Evolutionary conservation across 1,284 basidiomycete genomes (phyloP).

Genomic region (Uromyces viciae-fabae): DNA sequence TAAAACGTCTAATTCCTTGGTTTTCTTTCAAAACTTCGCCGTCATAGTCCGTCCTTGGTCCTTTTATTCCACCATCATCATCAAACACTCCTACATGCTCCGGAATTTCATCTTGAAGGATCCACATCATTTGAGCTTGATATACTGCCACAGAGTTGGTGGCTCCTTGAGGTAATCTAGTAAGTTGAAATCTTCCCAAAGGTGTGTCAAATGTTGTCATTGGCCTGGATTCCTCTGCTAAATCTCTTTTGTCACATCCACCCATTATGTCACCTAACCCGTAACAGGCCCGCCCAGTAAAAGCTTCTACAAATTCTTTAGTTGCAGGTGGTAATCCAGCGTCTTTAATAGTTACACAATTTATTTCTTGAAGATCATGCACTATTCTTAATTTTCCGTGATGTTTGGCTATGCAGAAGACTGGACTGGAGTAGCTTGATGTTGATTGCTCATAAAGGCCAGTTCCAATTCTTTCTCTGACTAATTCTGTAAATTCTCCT

Average conservation of each 20-base stretch:
- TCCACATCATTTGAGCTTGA: conserved; percentile 26
- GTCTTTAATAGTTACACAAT: conserved; percentile 19
- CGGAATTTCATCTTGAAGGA: conserved; percentile 15
- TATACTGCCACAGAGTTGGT: conserved; percentile 20
- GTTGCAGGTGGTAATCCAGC: neutral
- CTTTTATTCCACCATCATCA: conserved; percentile 29
- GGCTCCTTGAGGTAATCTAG: conserved; percentile 2
- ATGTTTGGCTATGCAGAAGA: neutral
- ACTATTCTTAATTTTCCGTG: neutral
- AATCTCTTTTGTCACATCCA: conserved; percentile 29
- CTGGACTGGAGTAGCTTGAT: neutral
- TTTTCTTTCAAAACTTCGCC: neutral
- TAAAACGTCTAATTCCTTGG: neutral
- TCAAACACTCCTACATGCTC: conserved; percentile 13
- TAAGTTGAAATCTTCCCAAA: conserved; percentile 15
- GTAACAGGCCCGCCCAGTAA: conserved; percentile 11
- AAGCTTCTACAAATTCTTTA: conserved; percentile 10
- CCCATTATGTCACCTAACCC: conserved; percentile 23
- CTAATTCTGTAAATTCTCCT: neutral
- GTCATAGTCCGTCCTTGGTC: neutral
- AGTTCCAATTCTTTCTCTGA: neutral
- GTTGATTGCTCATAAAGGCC: conserved; percentile 8
- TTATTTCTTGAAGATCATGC: conserved; percentile 7
- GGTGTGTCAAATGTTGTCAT: conserved; percentile 14
- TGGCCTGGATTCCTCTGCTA: neutral